Evolutionary conservation across 2,329 filamentous ascomycete species (phyloP), one percentile per base, ranked within the genome.

Genomic region (Fusarium duplospermum): DNA sequence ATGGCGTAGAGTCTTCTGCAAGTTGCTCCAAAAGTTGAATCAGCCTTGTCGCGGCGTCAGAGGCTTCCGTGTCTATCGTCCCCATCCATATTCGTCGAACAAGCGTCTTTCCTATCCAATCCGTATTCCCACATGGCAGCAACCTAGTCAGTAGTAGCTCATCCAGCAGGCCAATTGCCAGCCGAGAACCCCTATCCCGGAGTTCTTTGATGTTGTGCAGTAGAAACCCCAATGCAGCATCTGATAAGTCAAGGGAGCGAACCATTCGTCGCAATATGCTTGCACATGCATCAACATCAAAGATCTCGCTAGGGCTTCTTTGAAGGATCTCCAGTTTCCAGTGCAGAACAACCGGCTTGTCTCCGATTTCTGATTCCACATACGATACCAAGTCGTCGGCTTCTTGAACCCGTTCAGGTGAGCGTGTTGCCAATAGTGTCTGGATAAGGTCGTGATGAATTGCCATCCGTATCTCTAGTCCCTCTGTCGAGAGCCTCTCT

Each of bases 71-170:
- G 74, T 84, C 86, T 62, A 84, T 85, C 0, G 89, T 90, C 7
- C 87, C 84, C 79, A 94, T 89, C 87, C 91, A 93, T 6, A 94
- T 83, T 4, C 93, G 88, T 7, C 90, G 90, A 20, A 97, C 86
- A 13, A 95, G 81, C 0, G 89, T 86, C 75, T 90, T 93, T 69
- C 95, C 93, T 35, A 94, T 84, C 91, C 92, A 94, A 4, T 86
- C 84, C 2, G 82, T 72, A 5, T 87, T 87, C 4, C 84, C 85
- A 29, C 86, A 82, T 67, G 83, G 75, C 70, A 90, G 74, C 27
- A 95, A 80, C 29, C 89, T 86, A n/a, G 86, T 81, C 14, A 84
- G 80, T 8, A 97, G 85, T 35, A 97, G 86, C 10, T 91, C 86
- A 60, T 93, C 90, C 4, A 97, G 83, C 1, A 90, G 83, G 8